phyloP scores from a whole-genome alignment of 495 filamentous ascomycete genomes.

The Oleoguttula mirabilis region DNA sequence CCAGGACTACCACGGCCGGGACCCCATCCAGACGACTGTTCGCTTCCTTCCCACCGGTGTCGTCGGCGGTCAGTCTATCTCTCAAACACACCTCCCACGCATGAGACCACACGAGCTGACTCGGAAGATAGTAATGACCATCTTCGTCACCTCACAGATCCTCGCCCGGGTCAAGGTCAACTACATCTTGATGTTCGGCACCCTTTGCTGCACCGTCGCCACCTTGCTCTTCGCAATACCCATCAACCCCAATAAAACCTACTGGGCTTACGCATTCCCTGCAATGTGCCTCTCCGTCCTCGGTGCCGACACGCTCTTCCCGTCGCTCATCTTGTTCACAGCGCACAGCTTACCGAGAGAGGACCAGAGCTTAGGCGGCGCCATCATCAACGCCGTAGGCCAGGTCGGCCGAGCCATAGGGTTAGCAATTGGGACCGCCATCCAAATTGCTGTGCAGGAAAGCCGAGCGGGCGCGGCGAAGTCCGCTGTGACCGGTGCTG shows the following conservation, averaged over 20 bases:
- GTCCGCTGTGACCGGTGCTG: conserved; percentile 25
- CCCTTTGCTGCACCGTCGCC: conserved; percentile 36
- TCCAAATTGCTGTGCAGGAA: conserved; percentile 41
- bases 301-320: conserved; percentile 48
- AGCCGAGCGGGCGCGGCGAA: conserved; percentile 28
- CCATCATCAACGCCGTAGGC: conserved; percentile 47
- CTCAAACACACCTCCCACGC: not conserved
- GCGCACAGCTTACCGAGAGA: conserved; percentile 44
- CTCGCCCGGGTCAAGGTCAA: conserved; percentile 41
- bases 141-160: conserved; percentile 42
- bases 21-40: conserved; percentile 44
- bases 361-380: conserved; percentile 50
- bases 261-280: conserved; percentile 48
- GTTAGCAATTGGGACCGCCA: conserved; percentile 44
- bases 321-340: conserved; percentile 40
- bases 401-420: conserved; percentile 46
- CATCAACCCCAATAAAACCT: conserved; percentile 40
- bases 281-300: conserved; percentile 48
- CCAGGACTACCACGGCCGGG: conserved; percentile 46
- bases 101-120: too few relatives aligned
- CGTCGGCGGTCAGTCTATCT: conserved; percentile 24
- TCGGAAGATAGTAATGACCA: too few relatives aligned
- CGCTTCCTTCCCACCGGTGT: conserved; percentile 51
- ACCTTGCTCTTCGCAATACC: conserved; percentile 45
- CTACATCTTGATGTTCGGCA: conserved; percentile 43